Base-by-base conservation (phyloP, 805 yeast genomes). In the Kodamaea fukazawae region DNA sequence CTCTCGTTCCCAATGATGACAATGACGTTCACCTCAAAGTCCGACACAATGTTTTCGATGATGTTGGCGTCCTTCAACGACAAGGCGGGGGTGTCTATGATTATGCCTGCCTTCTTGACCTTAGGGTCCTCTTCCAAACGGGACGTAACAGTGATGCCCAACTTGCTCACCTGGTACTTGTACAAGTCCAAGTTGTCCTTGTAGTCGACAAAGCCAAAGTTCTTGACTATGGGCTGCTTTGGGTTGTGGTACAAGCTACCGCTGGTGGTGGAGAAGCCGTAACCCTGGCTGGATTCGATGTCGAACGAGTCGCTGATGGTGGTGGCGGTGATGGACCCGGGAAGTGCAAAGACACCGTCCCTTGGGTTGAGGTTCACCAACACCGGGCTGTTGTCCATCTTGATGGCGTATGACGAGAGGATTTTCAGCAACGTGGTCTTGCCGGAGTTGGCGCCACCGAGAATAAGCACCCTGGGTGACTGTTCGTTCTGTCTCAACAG, bases 151-250 rank as follows among this genome's bases (percentile, higher is more conserved):
- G 75, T 77, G 3, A 67, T 57, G 0, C 81, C 78, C 12, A 83
- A 61, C 43, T 74, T 70, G 1, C 76, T 55, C 1, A 79, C 47
- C 30, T 70, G 67, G 36, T 69, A 63, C 45, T 73, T 70, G 63
- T 77, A 88, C 38, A 73, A 68, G 31, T 71, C 73, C 31, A 73
- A 56, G 57, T 88, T 88, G 9, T 78, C 81, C 1, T 61, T 49
- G 9, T 78, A 70, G 27, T 67, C 61, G 35, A 81, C 86, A 38
- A 81, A 71, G 0, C 98, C 99, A 60, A 71, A 88, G 52, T 75
- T 81, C 52, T 84, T 82, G 7, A 85, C 91, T n/a, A 84, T 58
- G 0, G 98, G 97, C 59, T 87, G 95, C 57, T 87, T 86, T n/a
- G 86, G 86, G 57, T 86, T 90, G 46, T 83, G 79, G 44, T 73